Conservation (phyloP, 208 protist species). For the Tritrichomonas foetus region DNA sequence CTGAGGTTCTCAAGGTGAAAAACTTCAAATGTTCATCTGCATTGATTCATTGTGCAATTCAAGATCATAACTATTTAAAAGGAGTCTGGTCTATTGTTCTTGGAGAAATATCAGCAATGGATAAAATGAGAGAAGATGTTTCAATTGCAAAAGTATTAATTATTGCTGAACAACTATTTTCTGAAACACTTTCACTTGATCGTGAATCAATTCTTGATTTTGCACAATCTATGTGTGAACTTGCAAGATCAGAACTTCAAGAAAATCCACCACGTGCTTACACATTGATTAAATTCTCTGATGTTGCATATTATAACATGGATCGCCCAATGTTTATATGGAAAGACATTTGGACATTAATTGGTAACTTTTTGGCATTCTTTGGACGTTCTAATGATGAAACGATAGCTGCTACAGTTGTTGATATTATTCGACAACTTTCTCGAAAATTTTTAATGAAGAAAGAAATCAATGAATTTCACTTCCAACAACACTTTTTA, state of each 20-base stretch:
- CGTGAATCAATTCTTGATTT: constrained; percentile 38
- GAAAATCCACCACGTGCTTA: neutral
- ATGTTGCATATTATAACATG: constrained; percentile 25
- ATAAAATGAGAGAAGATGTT: neutral
- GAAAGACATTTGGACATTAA: constrained; percentile 26
- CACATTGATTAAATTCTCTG: neutral
- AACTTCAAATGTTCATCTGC: neutral
- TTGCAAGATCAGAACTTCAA: neutral
- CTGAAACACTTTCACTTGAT: neutral
- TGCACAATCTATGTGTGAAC: neutral
- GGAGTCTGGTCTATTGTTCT: neutral
- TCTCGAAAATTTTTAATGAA: neutral
- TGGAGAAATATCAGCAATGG: neutral
- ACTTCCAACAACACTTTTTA: neutral
- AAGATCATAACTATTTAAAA: constrained; percentile 7
- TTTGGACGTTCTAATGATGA: neutral
- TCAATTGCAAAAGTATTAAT: neutral
- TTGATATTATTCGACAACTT: constrained; percentile 1
- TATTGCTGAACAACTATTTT: neutral
- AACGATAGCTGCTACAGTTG: neutral
- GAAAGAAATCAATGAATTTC: neutral
- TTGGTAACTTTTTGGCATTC: neutral
- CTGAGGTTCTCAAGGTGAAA: neutral
- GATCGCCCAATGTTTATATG: constrained; percentile 10
- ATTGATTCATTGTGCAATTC: constrained; percentile 1